These are phyloP conservation scores for Ogataea zsoltii DNA, from an alignment of 805 yeast genomes.

Conservation along the genomic window DNA sequence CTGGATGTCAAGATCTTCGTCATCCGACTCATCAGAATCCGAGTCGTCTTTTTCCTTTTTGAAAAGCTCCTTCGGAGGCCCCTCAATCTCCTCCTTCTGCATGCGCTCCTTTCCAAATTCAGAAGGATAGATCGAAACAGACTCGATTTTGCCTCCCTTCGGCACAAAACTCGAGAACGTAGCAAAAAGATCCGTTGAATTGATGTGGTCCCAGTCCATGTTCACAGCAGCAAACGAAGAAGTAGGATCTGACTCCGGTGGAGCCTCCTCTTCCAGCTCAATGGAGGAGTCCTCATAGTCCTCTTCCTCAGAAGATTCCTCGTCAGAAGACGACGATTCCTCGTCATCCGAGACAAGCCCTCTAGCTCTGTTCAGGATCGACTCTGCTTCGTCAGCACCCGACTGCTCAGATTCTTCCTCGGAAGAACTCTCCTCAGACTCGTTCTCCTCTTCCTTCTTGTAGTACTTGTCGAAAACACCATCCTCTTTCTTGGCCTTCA, in stretches of 20 bases:
- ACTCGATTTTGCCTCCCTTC: slow-evolving; percentile 61
- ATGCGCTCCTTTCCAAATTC: slow-evolving; percentile 92
- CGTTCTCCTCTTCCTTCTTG: slow-evolving; percentile 37
- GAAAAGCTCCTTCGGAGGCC: slow-evolving; percentile 89
- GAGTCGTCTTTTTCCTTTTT: slow-evolving; percentile 43
- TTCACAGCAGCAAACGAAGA: slow-evolving; percentile 86
- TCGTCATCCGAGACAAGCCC: slow-evolving; percentile 52
- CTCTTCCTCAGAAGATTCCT: slow-evolving; percentile 39
- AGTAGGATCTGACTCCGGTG: slow-evolving; percentile 89
- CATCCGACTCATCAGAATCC: slow-evolving; percentile 42
- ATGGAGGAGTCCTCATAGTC: slow-evolving; percentile 44
- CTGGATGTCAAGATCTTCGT: slow-evolving; percentile 45
- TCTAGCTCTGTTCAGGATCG: slow-evolving; percentile 52
- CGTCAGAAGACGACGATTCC: slow-evolving; percentile 46
- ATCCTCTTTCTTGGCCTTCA: slow-evolving; percentile 44
- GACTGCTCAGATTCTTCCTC: slow-evolving; percentile 48
- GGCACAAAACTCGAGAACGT: slow-evolving; percentile 87
- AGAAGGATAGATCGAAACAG: slow-evolving; percentile 79
- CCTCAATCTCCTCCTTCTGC: slow-evolving; percentile 86
- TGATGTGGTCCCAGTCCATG: slow-evolving; percentile 96
- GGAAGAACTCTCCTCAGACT: slow-evolving; percentile 36
- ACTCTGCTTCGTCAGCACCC: slow-evolving; percentile 29
- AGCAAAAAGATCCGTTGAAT: slow-evolving; percentile 84
- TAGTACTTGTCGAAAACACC: slow-evolving; percentile 69
- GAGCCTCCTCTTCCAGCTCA: slow-evolving; percentile 56